Evolutionary conservation across 2,329 filamentous ascomycete genomes (phyloP).

Genomic region (Fusarium brevicatenulatum): DNA sequence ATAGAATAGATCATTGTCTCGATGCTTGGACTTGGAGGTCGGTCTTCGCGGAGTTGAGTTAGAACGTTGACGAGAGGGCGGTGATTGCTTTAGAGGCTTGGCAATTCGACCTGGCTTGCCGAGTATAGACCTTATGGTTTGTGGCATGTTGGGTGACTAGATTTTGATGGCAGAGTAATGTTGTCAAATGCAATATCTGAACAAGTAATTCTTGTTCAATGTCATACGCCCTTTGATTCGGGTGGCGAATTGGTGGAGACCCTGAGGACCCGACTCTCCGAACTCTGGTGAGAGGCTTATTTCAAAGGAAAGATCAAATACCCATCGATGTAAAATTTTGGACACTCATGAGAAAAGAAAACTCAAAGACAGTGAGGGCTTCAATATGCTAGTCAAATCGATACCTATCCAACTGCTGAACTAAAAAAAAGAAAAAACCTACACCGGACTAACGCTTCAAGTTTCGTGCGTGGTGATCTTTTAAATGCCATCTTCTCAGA

Average conservation of each 20-base stretch:
- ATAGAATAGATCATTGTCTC: constrained; percentile 48
- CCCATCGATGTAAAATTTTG: neutral
- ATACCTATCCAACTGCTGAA: neutral
- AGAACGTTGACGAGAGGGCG: constrained; percentile 23
- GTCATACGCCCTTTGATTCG: constrained; percentile 5
- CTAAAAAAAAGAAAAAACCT: neutral
- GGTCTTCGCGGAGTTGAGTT: constrained; percentile 43
- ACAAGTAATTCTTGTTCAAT: neutral
- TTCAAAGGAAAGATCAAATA: neutral
- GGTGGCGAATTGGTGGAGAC: constrained; percentile 35
- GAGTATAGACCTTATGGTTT: constrained; percentile 52
- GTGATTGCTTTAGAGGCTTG: constrained; percentile 44
- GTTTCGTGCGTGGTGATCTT: neutral
- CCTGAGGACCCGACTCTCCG: neutral
- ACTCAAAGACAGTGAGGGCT: neutral
- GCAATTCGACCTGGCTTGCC: constrained; percentile 50
- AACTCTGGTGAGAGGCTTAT: neutral
- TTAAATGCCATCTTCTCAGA: neutral
- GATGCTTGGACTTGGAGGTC: constrained; percentile 35
- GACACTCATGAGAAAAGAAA: neutral
- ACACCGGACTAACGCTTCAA: constrained; percentile 16
- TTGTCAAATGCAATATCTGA: neutral
- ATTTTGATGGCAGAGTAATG: neutral
- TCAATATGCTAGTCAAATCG: neutral
- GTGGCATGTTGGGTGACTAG: constrained; percentile 36